Percentiles rank a stretch among this genome's conserved stretches.
phyloP scores from a whole-genome alignment of 139 green algal genomes.

The Coccomyxa sp. region DNA sequence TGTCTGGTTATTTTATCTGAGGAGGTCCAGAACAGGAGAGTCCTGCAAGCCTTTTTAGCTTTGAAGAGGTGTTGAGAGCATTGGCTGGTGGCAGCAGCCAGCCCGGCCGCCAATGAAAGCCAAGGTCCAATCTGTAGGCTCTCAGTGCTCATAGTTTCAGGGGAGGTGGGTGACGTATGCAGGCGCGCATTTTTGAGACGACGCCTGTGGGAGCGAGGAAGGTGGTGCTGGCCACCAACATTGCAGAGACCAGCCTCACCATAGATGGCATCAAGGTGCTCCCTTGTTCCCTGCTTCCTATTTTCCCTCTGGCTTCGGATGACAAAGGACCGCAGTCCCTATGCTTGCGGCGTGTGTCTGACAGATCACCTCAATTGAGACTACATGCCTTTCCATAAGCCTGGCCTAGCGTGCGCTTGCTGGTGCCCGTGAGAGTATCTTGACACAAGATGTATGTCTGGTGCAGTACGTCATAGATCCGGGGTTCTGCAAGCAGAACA shows the following conservation, averaged over 20 bases:
- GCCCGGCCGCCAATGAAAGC: too few relatives aligned
- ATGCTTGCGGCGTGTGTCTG: neutral
- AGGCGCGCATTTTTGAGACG: constrained; percentile 96
- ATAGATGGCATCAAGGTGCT: constrained; percentile 95
- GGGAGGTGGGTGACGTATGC: constrained; percentile 3
- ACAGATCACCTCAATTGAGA: neutral
- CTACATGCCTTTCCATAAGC: neutral
- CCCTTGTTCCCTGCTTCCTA: too few relatives aligned
- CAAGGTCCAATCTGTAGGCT: neutral
- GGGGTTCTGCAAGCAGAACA: constrained; percentile 97
- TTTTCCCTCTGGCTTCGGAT: too few relatives aligned
- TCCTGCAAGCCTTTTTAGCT: neutral
- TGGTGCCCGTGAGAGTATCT: too few relatives aligned
- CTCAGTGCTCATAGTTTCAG: too few relatives aligned
- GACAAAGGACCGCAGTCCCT: too few relatives aligned
- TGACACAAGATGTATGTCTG: neutral
- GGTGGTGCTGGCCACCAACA: constrained; percentile 98
- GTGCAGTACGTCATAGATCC: constrained; percentile 92
- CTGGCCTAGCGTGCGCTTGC: too few relatives aligned
- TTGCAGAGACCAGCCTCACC: constrained; percentile 95
- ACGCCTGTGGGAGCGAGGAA: constrained; percentile 87
- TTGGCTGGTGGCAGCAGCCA: too few relatives aligned
- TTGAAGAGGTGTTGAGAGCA: too few relatives aligned
- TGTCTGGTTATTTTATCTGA: too few relatives aligned
- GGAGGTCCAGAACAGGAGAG: too few relatives aligned